Evolutionary conservation across 2,329 filamentous ascomycete species (phyloP).

Genomic region (Magnaporthiopsis rhizophila): DNA sequence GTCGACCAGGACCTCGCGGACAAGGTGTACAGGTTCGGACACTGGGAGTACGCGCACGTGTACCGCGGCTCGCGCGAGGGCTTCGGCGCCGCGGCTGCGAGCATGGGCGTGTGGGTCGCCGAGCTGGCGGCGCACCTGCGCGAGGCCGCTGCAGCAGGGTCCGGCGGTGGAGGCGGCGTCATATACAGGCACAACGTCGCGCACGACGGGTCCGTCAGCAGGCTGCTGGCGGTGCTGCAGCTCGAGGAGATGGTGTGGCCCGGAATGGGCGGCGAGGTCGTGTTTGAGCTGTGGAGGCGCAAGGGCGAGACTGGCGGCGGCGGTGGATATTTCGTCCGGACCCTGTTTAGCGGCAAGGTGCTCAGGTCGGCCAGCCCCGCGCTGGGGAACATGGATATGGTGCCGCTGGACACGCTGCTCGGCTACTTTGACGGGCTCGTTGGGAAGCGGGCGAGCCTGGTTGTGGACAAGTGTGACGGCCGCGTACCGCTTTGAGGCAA

Average conservation of each 20-base stretch:
- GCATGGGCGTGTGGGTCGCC: constrained; percentile 66
- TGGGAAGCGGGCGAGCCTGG: constrained; percentile 38
- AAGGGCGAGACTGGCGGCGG: constrained; percentile 9
- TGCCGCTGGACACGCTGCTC: constrained; percentile 56
- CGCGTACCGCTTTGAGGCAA: neutral
- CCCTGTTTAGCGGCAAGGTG: constrained; percentile 63
- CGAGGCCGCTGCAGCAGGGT: constrained; percentile 26
- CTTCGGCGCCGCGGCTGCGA: constrained; percentile 51
- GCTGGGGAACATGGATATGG: constrained; percentile 63
- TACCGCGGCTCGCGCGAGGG: constrained; percentile 60
- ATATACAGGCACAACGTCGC: constrained; percentile 69
- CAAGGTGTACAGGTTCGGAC: constrained; percentile 64
- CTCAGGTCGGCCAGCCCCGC: constrained; percentile 60
- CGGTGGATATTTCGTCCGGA: constrained; percentile 46
- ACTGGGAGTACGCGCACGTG: constrained; percentile 75
- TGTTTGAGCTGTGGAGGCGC: constrained; percentile 63
- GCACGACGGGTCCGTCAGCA: constrained; percentile 66
- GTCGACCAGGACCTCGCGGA: constrained; percentile 56
- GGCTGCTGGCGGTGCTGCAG: constrained; percentile 63
- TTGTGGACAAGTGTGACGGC: constrained; percentile 14
- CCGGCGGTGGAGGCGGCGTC: neutral
- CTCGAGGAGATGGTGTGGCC: constrained; percentile 74
- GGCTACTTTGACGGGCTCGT: constrained; percentile 65
- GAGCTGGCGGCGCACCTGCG: constrained; percentile 63
- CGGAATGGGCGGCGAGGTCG: constrained; percentile 71